Conservation (phyloP, 176 grass and related monocot genomes). For the Melocanna baccifera region DNA sequence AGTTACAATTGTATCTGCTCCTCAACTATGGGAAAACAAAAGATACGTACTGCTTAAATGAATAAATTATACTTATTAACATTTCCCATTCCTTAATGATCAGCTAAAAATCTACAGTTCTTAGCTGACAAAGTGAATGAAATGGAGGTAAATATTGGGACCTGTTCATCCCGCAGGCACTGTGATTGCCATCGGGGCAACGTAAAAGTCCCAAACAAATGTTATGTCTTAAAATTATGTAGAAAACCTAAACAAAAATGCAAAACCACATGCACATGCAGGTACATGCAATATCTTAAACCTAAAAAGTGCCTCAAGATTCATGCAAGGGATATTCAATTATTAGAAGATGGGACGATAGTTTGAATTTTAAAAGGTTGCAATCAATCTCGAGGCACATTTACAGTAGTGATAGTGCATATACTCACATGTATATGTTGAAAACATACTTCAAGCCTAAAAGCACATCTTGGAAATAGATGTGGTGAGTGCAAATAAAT, state of each 20-base stretch:
- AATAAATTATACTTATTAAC: not conserved
- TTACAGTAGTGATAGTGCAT: too few relatives aligned
- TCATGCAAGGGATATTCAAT: too few relatives aligned
- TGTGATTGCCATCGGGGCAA: conserved; percentile 36
- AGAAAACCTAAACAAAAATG: not conserved
- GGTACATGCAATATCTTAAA: too few relatives aligned
- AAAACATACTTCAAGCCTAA: not conserved
- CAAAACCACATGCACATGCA: too few relatives aligned
- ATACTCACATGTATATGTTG: too few relatives aligned
- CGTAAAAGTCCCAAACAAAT: conserved; percentile 10
- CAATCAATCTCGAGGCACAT: too few relatives aligned
- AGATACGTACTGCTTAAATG: not conserved
- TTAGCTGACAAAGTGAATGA: conserved; percentile 56
- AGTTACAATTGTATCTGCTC: too few relatives aligned
- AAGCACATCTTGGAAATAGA: not conserved
- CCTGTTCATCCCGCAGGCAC: conserved; percentile 36
- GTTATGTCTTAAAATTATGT: too few relatives aligned
- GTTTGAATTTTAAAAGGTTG: too few relatives aligned
- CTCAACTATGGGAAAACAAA: too few relatives aligned
- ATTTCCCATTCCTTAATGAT: conserved; percentile 53
- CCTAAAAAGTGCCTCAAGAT: too few relatives aligned
- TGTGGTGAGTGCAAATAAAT: not conserved
- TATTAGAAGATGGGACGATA: too few relatives aligned
- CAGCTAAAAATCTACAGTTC: conserved; percentile 16
- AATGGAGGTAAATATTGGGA: conserved; percentile 29